phyloP scores from a whole-genome alignment of 1,139 yeast species.

The Ashbya aceris region DNA sequence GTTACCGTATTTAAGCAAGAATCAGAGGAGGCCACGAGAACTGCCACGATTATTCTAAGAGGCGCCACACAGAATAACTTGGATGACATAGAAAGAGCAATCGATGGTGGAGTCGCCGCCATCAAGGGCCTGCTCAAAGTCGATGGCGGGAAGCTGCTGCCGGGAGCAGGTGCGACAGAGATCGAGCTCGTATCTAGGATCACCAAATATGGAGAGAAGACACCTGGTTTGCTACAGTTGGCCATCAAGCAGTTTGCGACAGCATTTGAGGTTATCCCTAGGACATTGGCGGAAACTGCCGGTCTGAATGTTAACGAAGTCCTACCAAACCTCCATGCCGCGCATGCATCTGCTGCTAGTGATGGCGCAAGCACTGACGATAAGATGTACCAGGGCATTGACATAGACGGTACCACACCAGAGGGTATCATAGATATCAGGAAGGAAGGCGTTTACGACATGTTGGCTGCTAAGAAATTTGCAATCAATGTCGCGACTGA shows the following conservation, averaged over 20 bases:
- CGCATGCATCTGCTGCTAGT: constrained; percentile 43
- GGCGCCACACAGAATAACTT: constrained; percentile 95
- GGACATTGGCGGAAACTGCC: constrained; percentile 88
- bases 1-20: constrained; percentile 90
- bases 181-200: constrained; percentile 75
- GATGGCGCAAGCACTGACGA: constrained; percentile 27
- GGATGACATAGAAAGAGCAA: constrained; percentile 94
- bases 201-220: constrained; percentile 79
- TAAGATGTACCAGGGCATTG: constrained; percentile 52
- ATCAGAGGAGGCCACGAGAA: constrained; percentile 50
- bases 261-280: constrained; percentile 89
- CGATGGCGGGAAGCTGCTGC: constrained; percentile 54
- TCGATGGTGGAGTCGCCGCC: constrained; percentile 92
- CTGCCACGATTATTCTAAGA: constrained; percentile 86
- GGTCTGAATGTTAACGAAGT: constrained; percentile 88
- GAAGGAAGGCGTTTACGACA: constrained; percentile 64
- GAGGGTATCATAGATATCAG: constrained; percentile 68
- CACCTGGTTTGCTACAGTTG: constrained; percentile 87
- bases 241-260: constrained; percentile 92
- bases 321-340: constrained; percentile 78
- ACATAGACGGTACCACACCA: constrained; percentile 54
- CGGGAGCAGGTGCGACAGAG: constrained; percentile 98
- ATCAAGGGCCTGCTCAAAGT: constrained; percentile 83
- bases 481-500: constrained; percentile 94
- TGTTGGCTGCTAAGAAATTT: constrained; percentile 68